Evolutionary conservation across 805 yeast genomes (phyloP), one percentile per base, ranked within the genome.

Genomic region (Schizosaccharomyces osmophilus): DNA sequence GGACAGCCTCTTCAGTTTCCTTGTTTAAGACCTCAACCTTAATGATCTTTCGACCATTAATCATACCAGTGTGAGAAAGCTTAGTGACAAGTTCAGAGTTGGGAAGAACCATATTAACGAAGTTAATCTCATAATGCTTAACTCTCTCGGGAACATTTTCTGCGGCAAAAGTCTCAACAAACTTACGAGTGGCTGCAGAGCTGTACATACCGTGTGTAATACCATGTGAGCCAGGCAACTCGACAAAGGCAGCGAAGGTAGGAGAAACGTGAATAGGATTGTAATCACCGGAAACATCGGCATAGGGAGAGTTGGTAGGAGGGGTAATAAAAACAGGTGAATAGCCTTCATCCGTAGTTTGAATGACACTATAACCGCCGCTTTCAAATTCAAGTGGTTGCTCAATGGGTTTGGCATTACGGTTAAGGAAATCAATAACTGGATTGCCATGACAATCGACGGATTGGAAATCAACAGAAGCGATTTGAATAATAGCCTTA

Each of bases 141-240:
- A 94, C 97, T 76, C 98, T 87, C 58, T 89, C 81, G 63, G 96
- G 93, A 68, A 87, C 89, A 73, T 93, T 88, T 73, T 88, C 89
- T 65, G 99, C 98, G 65, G 98, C 98, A 87, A 95, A 89, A 73
- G 87, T 85, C 77, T 93, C 99, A 67, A 93, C 96, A 71, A 88
- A 79, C 42, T 94, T 82, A 77, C 98, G 84, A 67, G 89, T 90
- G 65, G 95, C 80, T 64, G 97, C 98, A 70, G 95, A 85, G 24
- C 97, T 86, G 79, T 81, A 94, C 99, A 93, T 94, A 72, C 99
- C 99, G 70, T 94, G 98, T 45, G 98, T 93, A 69, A 93, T 93
- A 17, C 60, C 60, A 22, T 57, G 29, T 48, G 97, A 93, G 67
- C 98, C 98, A 63, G 96, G 96, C 70, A 93, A 78, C 69, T 82